Evolutionary conservation across 1,284 basidiomycete genomes (phyloP), one percentile per base, ranked within the genome.

Genomic region (Pseudozyma hubeiensis): DNA sequence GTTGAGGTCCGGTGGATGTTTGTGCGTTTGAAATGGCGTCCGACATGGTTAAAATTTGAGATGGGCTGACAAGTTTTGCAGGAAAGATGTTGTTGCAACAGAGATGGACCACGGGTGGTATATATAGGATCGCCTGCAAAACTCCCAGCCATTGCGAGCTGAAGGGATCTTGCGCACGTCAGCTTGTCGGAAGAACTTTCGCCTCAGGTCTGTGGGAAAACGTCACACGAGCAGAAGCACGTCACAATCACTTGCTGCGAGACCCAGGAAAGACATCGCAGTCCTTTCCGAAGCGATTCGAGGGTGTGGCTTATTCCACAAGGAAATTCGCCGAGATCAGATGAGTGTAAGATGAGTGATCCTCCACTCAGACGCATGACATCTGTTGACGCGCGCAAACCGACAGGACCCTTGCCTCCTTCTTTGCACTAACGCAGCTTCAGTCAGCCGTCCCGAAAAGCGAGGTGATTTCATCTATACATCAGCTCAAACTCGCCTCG

Each of bases 321-420:
- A 14, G 31, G 31, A 29, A 31, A 44, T 60, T 54, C 52, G 14
- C 47, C 41, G 31, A 51, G 43, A 37, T 5, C 9, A 3, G 63
- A 52, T 61, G 64, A 67, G 58, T 67, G 64, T 5, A 1, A 3
- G 63, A 52, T 61, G 64, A 67, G 58, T 67, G 64, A 67, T 56
- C 66, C 60, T 64, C 66, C 66, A 64, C 65, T 24, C 17, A 50
- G 8, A 31, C 33, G 37, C 47, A 31, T 30, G 49, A 48, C 13
- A 47, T 35, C 43, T 37, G 35, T 37, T 37, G 35, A 37, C 39
- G 39, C 43, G 43, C 43, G 14, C 43, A 44, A 44, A 9, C 43
- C n/a, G 43, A 44, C 43, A 44, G 43, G 43, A 44, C 43, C 43
- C 43, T 44, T 19, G 43, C 43, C 6, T 30, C 43, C 6, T 30